These are phyloP conservation scores for Dalbergia cultrata DNA, from an alignment of 306 rosid species.

Conservation along the genomic window DNA sequence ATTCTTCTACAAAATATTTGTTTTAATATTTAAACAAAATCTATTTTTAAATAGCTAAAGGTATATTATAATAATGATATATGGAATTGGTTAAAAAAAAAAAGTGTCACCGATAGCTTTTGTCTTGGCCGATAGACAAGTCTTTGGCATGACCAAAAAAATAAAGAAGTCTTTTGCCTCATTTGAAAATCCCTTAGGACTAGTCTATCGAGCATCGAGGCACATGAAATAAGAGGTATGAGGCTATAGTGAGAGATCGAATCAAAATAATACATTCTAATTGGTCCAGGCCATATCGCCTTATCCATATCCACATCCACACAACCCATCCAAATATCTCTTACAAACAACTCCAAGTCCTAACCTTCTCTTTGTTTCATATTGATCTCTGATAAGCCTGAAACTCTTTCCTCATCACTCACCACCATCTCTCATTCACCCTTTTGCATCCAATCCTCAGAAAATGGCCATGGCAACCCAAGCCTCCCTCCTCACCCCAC, in stretches of 20 bases:
- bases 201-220: background rate
- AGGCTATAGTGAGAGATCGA: constrained; percentile 42
- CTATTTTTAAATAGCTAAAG: no score
- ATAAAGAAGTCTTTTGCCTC: background rate
- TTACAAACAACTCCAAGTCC: background rate
- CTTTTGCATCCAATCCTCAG: background rate
- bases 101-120: background rate
- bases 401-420: background rate
- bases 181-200: background rate
- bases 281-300: constrained; percentile 68
- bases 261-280: constrained; percentile 60
- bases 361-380: background rate
- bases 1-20: no score
- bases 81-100: background rate
- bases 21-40: no score
- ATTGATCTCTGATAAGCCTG: constrained; percentile 1
- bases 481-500: constrained; percentile 84
- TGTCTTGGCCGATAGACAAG: background rate
- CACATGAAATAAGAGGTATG: constrained; percentile 25
- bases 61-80: no score
- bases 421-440: background rate
- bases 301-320: constrained; percentile 65
- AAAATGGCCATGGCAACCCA: constrained; percentile 89
- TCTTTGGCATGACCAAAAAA: no score
- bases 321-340: constrained; percentile 47